Conservation (phyloP, 2,329 filamentous ascomycete genomes). For the Sporothrix luriei region DNA sequence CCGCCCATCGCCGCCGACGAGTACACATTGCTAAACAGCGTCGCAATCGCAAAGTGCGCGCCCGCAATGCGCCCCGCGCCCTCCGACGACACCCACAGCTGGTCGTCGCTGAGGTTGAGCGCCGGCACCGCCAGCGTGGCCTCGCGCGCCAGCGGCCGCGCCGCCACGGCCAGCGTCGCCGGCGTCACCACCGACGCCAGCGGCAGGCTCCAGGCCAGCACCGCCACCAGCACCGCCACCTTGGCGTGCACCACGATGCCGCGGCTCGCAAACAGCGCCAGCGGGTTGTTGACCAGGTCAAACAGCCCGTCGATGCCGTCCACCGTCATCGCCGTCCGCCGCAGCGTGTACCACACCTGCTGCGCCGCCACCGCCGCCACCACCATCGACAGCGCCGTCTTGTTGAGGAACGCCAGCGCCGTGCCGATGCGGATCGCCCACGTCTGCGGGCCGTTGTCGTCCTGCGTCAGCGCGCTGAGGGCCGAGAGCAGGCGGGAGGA, state of each 20-base stretch:
- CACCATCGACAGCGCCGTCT: slow-evolving; percentile 2
- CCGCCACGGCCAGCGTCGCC: slow-evolving; percentile 24
- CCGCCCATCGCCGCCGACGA: slow-evolving; percentile 17
- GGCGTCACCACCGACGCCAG: slow-evolving; percentile 31
- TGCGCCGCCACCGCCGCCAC: slow-evolving; percentile 27
- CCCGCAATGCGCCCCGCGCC: slow-evolving; percentile 4
- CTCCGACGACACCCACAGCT: slow-evolving; percentile 8
- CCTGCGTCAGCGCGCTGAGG: neutral
- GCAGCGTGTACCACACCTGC: slow-evolving; percentile 32
- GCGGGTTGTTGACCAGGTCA: slow-evolving; percentile 24
- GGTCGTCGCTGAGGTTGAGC: slow-evolving; percentile 23
- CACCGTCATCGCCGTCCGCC: slow-evolving; percentile 24
- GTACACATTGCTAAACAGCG: slow-evolving; percentile 30
- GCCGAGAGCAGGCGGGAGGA: too few relatives aligned
- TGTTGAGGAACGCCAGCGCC: slow-evolving; percentile 27
- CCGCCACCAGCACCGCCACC: slow-evolving; percentile 18
- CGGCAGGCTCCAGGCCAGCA: slow-evolving; percentile 27
- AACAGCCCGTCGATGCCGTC: slow-evolving; percentile 30
- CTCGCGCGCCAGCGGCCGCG: neutral
- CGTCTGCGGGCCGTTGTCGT: slow-evolving; percentile 14
- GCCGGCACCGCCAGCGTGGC: neutral
- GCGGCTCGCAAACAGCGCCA: slow-evolving; percentile 13
- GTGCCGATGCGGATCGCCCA: slow-evolving; percentile 31
- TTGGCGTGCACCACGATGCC: slow-evolving; percentile 28
- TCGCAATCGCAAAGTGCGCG: slow-evolving; percentile 14